These are phyloP conservation scores for Starmerella bombi DNA, from an alignment of 805 yeast genomes.

Conservation along the genomic window DNA sequence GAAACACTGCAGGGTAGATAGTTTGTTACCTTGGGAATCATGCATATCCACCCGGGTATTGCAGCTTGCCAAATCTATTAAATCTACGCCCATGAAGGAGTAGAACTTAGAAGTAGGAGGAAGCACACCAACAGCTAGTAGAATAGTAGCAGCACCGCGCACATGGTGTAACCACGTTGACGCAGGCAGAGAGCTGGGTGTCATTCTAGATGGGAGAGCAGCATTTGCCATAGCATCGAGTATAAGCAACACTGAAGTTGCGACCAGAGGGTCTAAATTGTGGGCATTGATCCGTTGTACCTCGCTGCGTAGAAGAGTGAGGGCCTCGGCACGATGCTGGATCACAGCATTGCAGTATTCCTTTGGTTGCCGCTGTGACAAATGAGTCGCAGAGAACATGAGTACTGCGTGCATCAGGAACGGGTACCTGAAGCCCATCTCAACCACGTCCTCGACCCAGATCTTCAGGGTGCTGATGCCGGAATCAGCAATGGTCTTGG, in stretches of 20 bases:
- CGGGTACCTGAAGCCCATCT: conserved; percentile 75
- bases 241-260: conserved; percentile 74
- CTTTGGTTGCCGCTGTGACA: conserved; percentile 53
- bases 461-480: conserved; percentile 76
- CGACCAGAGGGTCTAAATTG: conserved; percentile 78
- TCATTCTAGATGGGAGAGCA: conserved; percentile 37
- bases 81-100: conserved; percentile 67
- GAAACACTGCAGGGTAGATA: conserved; percentile 41
- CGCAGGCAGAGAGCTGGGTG: conserved; percentile 59
- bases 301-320: conserved; percentile 67
- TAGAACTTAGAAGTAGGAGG: conserved; percentile 54
- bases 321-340: conserved; percentile 75
- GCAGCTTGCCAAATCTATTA: conserved; percentile 72
- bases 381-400: conserved; percentile 86
- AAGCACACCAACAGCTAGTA: conserved; percentile 93
- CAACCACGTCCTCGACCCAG: conserved; percentile 81
- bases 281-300: conserved; percentile 71
- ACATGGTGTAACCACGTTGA: conserved; percentile 96
- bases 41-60: conserved; percentile 9
- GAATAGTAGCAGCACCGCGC: conserved; percentile 89
- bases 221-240: conserved; percentile 95
- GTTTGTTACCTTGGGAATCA: background rate
- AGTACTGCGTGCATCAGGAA: conserved; percentile 83
- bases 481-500: conserved; percentile 78
- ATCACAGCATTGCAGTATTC: conserved; percentile 38